Evolutionary conservation across 345 rosid genomes (phyloP).

Genomic region (Pistacia integerrima): DNA sequence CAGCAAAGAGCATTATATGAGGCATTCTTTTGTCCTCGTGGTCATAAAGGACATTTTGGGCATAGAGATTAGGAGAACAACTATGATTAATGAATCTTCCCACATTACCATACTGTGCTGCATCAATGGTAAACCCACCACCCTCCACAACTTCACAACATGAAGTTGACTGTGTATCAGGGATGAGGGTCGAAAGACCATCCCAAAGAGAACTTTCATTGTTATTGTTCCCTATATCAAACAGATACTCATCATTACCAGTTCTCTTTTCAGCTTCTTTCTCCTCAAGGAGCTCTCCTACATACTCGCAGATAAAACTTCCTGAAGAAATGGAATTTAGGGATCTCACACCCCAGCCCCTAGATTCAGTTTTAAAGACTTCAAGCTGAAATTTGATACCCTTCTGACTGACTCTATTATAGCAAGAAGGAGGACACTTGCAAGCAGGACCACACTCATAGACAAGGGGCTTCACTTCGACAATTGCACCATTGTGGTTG

Average conservation of each 20-base stretch:
- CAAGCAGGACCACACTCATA: conserved; percentile 87
- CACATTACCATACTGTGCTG: conserved; percentile 62
- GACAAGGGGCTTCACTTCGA: conserved; percentile 58
- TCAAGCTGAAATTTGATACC: conserved; percentile 81
- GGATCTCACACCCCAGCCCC: conserved; percentile 97
- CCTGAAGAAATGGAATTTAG: conserved; percentile 72
- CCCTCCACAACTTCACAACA: conserved; percentile 35
- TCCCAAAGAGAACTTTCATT: conserved; percentile 44
- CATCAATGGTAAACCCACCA: conserved; percentile 79
- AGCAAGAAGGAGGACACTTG: conserved; percentile 73
- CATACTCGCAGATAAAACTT: conserved; percentile 87
- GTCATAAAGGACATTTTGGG: conserved; percentile 84
- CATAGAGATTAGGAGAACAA: conserved; percentile 90
- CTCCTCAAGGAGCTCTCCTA: conserved; percentile 80
- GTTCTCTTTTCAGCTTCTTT: conserved; percentile 65
- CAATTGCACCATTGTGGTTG: conserved; percentile 75
- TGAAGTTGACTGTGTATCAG: conserved; percentile 35
- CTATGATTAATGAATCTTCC: conserved; percentile 94
- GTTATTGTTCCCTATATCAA: conserved; percentile 64
- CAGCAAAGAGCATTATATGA: conserved; percentile 86
- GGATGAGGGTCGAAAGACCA: conserved; percentile 50
- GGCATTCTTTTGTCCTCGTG: conserved; percentile 74
- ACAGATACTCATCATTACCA: conserved; percentile 79
- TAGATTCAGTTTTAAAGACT: conserved; percentile 72
- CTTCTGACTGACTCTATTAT: conserved; percentile 72